Evolutionary conservation across 805 yeast genomes (phyloP).

Genomic region (Debaryomyces castellii): DNA sequence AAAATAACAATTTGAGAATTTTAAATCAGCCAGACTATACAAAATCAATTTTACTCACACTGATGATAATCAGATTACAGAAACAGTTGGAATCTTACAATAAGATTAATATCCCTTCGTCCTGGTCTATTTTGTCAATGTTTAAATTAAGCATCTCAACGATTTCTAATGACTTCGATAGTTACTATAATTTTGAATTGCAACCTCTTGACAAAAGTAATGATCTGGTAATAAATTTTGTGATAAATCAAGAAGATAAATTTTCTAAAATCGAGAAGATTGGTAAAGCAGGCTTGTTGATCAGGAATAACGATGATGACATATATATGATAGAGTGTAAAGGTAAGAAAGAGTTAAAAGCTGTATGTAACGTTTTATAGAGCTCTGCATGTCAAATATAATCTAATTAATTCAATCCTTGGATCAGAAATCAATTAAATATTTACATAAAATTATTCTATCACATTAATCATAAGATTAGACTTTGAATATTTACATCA

Average conservation of each 20-base stretch:
- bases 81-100: slow-evolving; percentile 29
- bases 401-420: background rate
- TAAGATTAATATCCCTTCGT: slow-evolving; percentile 32
- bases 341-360: slow-evolving; percentile 40
- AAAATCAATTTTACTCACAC: slow-evolving; percentile 22
- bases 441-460: background rate
- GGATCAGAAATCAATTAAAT: background rate
- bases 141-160: slow-evolving; percentile 28
- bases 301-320: slow-evolving; percentile 27
- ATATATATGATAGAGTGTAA: slow-evolving; percentile 44
- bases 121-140: slow-evolving; percentile 45
- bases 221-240: slow-evolving; percentile 25
- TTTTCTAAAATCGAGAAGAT: slow-evolving; percentile 30
- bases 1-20: slow-evolving; percentile 16
- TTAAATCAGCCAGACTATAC: slow-evolving; percentile 24
- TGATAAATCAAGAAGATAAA: slow-evolving; percentile 29
- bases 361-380: slow-evolving; percentile 22
- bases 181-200: slow-evolving; percentile 29
- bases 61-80: slow-evolving; percentile 38
- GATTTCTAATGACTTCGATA: slow-evolving; percentile 24
- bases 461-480: background rate
- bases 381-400: background rate
- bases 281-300: slow-evolving; percentile 44
- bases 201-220: slow-evolving; percentile 13
- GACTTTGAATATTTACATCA: background rate